Evolutionary conservation across 345 rosid species (phyloP), one percentile per base, ranked within the genome.

Genomic region (Hevea brasiliensis): DNA sequence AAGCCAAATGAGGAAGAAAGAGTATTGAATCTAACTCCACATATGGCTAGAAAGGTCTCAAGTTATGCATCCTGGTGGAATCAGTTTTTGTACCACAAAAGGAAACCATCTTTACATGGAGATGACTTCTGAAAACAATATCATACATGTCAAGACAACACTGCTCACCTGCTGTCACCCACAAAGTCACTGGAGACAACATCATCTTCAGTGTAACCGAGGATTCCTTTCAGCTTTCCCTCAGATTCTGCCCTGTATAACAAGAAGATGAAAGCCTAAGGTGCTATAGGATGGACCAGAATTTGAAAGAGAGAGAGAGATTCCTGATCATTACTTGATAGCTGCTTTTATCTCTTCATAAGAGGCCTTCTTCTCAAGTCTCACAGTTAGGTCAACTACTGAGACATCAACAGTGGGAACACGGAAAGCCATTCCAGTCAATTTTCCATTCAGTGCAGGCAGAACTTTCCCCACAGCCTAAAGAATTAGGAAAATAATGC

Each of bases 351-450:
- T 83, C 14, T 87, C 86, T 4, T 87, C 93, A 44, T 89, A 89
- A 17, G 81, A 58, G 23, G 90, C 89, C n/a, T 71, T 71, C 83
- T 89, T 85, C 81, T 84, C 88, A 27, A 89, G 88, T 65, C 88
- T 87, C 56, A 89, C 93, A 0, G 90, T 89, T 44, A 89, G 90
- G 69, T 89, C 93, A 62, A 89, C 93, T 27, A 89, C 93, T 8
- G 93, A 89, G 57, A 89, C 93, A 78, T 89, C 93, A 27, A 87
- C 88, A 14, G 92, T 88, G 51, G 92, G 92, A 68, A 88, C 92
- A 70, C 88, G 89, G 87, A 88, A 88, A 8, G 92, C 81, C 92
- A 86, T 88, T 71, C 92, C 92, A 15, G 92, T 88, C 80, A 88
- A 75, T 57, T 88, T 88, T 18, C 93, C 93, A 0, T 89, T 85